These are phyloP conservation scores for Carpinus viminea DNA, from an alignment of 306 rosid species.

Conservation along the genomic window DNA sequence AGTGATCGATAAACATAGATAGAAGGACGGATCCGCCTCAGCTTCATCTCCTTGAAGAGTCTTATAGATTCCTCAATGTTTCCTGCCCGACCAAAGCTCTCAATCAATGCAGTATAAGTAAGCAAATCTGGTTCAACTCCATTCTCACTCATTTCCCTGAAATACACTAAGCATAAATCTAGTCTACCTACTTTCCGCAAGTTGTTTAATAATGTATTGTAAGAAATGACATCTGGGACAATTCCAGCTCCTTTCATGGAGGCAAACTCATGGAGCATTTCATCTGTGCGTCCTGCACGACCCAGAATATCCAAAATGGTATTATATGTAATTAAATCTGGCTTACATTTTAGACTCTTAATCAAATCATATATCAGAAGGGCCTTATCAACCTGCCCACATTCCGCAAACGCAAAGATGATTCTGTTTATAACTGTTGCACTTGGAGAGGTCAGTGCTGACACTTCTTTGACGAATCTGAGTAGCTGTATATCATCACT, in stretches of 20 bases:
- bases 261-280: constrained; percentile 53
- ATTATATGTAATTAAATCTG: constrained; percentile 70
- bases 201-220: constrained; percentile 68
- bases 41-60: constrained; percentile 69
- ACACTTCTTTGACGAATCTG: constrained; percentile 44
- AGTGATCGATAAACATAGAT: constrained; percentile 53
- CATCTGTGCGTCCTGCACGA: constrained; percentile 49
- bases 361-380: constrained; percentile 56
- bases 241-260: constrained; percentile 59
- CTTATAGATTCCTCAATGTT: constrained; percentile 60
- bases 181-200: constrained; percentile 70
- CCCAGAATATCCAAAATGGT: constrained; percentile 74
- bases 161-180: constrained; percentile 52
- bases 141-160: constrained; percentile 64
- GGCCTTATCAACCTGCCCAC: constrained; percentile 71
- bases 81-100: constrained; percentile 65
- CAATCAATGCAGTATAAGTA: constrained; percentile 71
- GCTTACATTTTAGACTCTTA: constrained; percentile 35
- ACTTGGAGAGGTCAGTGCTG: constrained; percentile 45
- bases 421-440: constrained; percentile 55
- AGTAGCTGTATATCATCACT: constrained; percentile 43
- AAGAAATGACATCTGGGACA: constrained; percentile 62
- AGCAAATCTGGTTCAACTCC: constrained; percentile 69
- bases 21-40: constrained; percentile 58
- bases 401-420: constrained; percentile 60